These are phyloP conservation scores for Exophiala spinifera DNA, from an alignment of 2,329 filamentous ascomycete species.

Conservation along the genomic window DNA sequence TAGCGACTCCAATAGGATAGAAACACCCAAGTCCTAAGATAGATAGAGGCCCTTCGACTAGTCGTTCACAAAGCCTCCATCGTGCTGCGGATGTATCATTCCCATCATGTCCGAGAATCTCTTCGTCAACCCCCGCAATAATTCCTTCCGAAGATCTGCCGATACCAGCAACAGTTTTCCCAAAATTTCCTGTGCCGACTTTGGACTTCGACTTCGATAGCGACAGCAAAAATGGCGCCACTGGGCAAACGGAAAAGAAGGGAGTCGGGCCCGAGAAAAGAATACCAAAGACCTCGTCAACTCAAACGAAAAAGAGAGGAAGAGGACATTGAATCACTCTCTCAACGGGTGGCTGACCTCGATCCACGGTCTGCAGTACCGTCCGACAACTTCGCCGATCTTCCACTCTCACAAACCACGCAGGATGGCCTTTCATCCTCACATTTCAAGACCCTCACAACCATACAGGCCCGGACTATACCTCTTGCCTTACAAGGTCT, in stretches of 20 bases:
- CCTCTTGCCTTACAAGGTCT: slow-evolving; percentile 78
- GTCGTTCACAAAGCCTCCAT: too few relatives aligned
- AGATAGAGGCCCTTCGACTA: too few relatives aligned
- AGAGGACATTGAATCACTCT: slow-evolving; percentile 42
- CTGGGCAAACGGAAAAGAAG: slow-evolving; percentile 12
- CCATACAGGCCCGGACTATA: slow-evolving; percentile 87
- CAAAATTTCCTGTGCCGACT: not conserved
- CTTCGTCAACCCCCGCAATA: not conserved
- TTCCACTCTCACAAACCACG: slow-evolving; percentile 82
- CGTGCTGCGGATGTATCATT: too few relatives aligned
- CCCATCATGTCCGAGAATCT: too few relatives aligned
- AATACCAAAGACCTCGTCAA: slow-evolving; percentile 23
- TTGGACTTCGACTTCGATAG: not conserved
- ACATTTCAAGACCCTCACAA: slow-evolving; percentile 86
- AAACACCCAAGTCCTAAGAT: too few relatives aligned
- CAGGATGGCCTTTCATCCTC: slow-evolving; percentile 74
- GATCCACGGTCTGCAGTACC: slow-evolving; percentile 42
- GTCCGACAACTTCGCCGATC: slow-evolving; percentile 70
- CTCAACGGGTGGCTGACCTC: slow-evolving; percentile 44
- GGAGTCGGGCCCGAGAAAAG: not conserved
- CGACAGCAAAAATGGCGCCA: slow-evolving; percentile 10
- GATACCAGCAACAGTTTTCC: not conserved
- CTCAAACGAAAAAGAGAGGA: slow-evolving; percentile 48
- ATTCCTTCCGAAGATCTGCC: not conserved
- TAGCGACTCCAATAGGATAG: too few relatives aligned